Base-by-base conservation (phyloP, 345 rosid genomes). In the Aquilaria yunnanensis region DNA sequence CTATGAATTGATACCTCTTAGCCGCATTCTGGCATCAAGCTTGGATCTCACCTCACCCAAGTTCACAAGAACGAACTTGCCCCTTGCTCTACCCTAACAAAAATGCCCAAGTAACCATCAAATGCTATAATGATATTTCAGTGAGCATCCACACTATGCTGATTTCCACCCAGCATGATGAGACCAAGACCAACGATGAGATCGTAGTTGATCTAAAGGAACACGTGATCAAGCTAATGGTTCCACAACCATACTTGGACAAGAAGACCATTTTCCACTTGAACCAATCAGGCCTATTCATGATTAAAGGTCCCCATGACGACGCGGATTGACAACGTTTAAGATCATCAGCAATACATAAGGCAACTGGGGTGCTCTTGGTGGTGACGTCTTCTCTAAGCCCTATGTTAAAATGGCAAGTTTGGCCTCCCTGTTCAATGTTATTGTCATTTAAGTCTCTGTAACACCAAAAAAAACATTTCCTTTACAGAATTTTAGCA, bases 261-360 rank as follows among this genome's bases (percentile, higher is more conserved):
- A 92, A 85, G 78, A 83, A 86, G 64, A 86, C 96, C 41, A 88
- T 89, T 67, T 89, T 89, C 77, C 96, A 89, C 73, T 85, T 84
- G 2, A 89, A 89, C 79, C 90, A 92, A 11, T 86, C 92, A 23
- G 90, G 96, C 12, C 84, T 87, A 59, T 86, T 89, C 3, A 90
- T 89, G 37, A 89, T 89, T 2, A 90, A 87, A 4, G 96, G 90
- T 8, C 93, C 90, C 50, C 92, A 86, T 12, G 96, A 86, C 3
- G 93, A 89, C 61, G 96, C 90, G 0, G 87, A n/a, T 87, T 88
- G 32, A 88, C 92, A 0, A 88, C 92, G 12, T 83, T 84, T 10
- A 86, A 88, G 80, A 88, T 88, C 80, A 86, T 89, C 47, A 89
- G 86, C 0, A 92, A 88, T 54, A 88, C 88, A 2, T 88, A 88